Base-by-base conservation (phyloP, 2,329 filamentous ascomycete genomes). In the Alternaria rosae region DNA sequence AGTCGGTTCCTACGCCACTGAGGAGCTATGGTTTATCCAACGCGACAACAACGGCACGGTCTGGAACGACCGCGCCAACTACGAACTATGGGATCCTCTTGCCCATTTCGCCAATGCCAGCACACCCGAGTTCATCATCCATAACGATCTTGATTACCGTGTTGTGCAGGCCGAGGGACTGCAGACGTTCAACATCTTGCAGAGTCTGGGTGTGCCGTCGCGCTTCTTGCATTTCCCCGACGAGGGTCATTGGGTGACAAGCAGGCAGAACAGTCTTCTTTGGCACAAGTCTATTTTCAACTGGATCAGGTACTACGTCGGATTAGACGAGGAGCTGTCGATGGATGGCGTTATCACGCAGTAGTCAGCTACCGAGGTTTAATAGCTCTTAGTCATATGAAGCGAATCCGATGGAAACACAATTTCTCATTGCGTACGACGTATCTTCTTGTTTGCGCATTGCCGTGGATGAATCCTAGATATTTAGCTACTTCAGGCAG, bases 121-220 rank as follows among this genome's bases (percentile, higher is more conserved):
- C 5, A 97, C 94, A 0, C 94, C 95, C 0, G 89, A 95, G 79
- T 85, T 99, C 68, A 89, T 95, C 64, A 92, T 98, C 57, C 94
- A 98, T 79, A 95, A 92, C 92, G 76, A 78, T 69, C 85, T 95
- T 13, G 94, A 98, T 79, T 98, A 96, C 77, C 88, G 94, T n/a
- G 83, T 97, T 28, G 90, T 93, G 0, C 89, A 97, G 53, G 88
- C 90, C 0, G 94, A 97, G 78, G 93, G 93, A 0, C 79, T 97
- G 50, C 87, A 91, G 15, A 90, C 92, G 54, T 97, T 97, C 82
- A 97, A 97, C 66, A 89, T 94, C 4, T 82, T 97, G 25, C 93
- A 97, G 79, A 88, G 89, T 41, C 85, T 87, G 48, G 89, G 88
- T 1, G 86, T 97, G 5, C 90, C 92, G 6, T 94, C 91, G 77